Conservation (phyloP, 2,329 filamentous ascomycete genomes). For the Claviceps lovelessii region DNA sequence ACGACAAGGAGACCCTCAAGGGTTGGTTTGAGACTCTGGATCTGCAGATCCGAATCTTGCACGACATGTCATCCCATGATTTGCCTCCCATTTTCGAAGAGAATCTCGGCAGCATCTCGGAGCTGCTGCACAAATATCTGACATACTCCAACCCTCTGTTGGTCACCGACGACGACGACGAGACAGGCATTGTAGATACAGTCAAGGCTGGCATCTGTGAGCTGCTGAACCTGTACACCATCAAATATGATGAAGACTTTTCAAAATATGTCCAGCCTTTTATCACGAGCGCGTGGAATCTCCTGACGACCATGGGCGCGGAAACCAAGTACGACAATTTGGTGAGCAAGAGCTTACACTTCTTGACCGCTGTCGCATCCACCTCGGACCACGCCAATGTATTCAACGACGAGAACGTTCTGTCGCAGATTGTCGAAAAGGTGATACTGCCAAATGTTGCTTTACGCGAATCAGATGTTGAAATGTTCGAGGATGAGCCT, state of each 20-base stretch:
- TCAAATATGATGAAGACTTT: constrained; percentile 94
- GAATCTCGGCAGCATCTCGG: constrained; percentile 61
- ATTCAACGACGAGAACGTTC: constrained; percentile 69
- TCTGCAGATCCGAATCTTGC: constrained; percentile 79
- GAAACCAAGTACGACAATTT: constrained; percentile 90
- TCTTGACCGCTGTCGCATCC: constrained; percentile 77
- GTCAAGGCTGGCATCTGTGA: constrained; percentile 93
- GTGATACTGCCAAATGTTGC: constrained; percentile 89
- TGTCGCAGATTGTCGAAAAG: constrained; percentile 85
- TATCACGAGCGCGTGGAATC: constrained; percentile 77
- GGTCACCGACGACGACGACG: constrained; percentile 75
- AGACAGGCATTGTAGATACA: constrained; percentile 70
- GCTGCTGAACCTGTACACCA: constrained; percentile 72
- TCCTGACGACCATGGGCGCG: constrained; percentile 72
- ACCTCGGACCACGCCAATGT: constrained; percentile 63
- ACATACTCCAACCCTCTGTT: constrained; percentile 75
- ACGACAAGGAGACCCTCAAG: constrained; percentile 60
- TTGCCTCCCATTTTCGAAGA: constrained; percentile 90
- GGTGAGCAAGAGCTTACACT: constrained; percentile 87
- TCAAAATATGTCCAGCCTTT: constrained; percentile 67
- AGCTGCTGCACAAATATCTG: constrained; percentile 82
- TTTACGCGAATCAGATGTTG: constrained; percentile 81
- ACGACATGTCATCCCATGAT: constrained; percentile 95
- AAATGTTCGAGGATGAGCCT: constrained; percentile 95
- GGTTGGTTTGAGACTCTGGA: constrained; percentile 75